phyloP scores from a whole-genome alignment of 306 rosid species.

The Vigna radiata region DNA sequence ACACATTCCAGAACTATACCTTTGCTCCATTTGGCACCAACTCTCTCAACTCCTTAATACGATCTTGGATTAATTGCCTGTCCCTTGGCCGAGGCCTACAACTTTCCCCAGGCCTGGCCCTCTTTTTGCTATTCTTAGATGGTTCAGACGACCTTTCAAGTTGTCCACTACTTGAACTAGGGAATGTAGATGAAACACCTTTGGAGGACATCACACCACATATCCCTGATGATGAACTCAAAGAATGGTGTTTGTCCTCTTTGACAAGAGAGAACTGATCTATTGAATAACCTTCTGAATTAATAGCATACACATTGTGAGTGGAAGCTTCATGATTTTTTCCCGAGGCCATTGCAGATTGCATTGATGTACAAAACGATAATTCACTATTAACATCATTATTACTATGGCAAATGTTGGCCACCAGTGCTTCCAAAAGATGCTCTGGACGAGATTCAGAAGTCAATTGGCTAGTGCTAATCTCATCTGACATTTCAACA shows the following conservation, averaged over 20 bases:
- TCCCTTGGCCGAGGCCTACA: conserved; percentile 98
- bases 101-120: conserved; percentile 89
- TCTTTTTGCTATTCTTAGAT: conserved; percentile 81
- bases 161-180: conserved; percentile 74
- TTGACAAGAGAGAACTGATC: conserved; percentile 66
- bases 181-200: conserved; percentile 79
- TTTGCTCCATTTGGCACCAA: conserved; percentile 93
- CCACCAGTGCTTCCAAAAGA: conserved; percentile 94
- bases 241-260: conserved; percentile 64
- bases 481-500: conserved; percentile 58
- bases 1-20: conserved; percentile 53
- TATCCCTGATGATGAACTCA: conserved; percentile 82
- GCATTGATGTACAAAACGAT: conserved; percentile 67
- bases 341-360: conserved; percentile 69
- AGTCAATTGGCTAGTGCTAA: conserved; percentile 69
- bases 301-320: conserved; percentile 53
- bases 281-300: conserved; percentile 67
- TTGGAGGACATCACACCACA: conserved; percentile 71
- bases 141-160: conserved; percentile 81
- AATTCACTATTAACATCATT: conserved; percentile 63
- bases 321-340: conserved; percentile 69
- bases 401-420: conserved; percentile 67
- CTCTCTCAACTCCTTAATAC: conserved; percentile 94
- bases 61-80: conserved; percentile 98
- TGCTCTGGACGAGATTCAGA: conserved; percentile 70